phyloP scores from a whole-genome alignment of 192 early-diverging fungal genomes.

The Dimargaris verticillata region DNA sequence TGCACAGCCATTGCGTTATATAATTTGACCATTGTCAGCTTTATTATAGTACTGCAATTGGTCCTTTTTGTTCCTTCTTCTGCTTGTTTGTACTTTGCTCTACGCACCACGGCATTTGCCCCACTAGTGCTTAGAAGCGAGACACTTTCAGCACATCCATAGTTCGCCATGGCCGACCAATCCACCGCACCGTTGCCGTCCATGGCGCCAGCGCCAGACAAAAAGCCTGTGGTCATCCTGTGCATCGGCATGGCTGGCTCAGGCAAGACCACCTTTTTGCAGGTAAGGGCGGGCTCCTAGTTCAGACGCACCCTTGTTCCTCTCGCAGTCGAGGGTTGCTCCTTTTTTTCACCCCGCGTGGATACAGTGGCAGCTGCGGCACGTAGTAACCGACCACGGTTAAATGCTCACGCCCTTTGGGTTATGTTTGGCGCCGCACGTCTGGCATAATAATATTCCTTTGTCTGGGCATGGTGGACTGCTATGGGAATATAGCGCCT shows the following conservation, averaged over 20 bases:
- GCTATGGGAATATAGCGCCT: conserved; percentile 36
- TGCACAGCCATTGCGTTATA: no score
- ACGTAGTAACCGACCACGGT: not conserved
- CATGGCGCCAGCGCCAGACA: no score
- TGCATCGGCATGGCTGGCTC: conserved; percentile 94
- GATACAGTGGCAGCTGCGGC: not conserved
- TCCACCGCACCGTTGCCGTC: no score
- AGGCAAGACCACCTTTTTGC: conserved; percentile 94
- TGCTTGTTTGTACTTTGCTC: not conserved
- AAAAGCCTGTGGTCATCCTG: conserved; percentile 54
- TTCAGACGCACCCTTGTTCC: not conserved
- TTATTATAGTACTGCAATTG: not conserved
- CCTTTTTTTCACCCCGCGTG: not conserved
- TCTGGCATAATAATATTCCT: not conserved
- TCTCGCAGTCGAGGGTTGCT: not conserved
- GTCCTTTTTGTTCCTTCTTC: not conserved
- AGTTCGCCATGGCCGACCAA: no score
- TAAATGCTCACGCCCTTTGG: not conserved
- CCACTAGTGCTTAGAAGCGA: no score
- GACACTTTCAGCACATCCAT: no score
- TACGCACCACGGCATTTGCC: not conserved
- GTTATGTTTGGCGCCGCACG: not conserved
- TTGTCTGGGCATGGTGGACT: not conserved
- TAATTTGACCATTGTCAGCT: not conserved
- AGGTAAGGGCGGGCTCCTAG: conserved; percentile 30